A percentile compares a stretch with the other conserved stretches of the same genome.
Evolutionary conservation across 2,329 filamentous ascomycete species (phyloP).

Genomic region (Chlorencoelia australis): DNA sequence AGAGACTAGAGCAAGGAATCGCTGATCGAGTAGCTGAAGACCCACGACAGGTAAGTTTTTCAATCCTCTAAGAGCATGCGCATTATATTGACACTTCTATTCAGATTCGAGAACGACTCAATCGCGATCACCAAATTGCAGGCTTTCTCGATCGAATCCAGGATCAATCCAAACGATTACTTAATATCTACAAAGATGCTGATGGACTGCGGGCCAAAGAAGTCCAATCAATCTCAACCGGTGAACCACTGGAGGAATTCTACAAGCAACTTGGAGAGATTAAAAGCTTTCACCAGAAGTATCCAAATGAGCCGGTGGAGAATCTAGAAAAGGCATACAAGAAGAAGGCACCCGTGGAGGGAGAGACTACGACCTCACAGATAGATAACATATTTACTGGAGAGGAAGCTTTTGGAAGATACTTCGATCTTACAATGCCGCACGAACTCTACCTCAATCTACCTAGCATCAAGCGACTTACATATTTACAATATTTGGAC

Average conservation of each 20-base stretch:
- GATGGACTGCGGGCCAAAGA: conserved; percentile 65
- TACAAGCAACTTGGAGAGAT: conserved; percentile 74
- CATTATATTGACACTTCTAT: not conserved
- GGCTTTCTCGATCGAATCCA: conserved; percentile 83
- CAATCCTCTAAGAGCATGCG: not conserved
- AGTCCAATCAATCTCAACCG: conserved; percentile 71
- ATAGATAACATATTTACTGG: conserved; percentile 92
- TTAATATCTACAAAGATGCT: conserved; percentile 76
- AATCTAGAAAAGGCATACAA: conserved; percentile 92
- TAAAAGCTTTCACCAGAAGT: conserved; percentile 79
- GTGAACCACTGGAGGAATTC: conserved; percentile 84
- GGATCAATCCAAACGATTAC: conserved; percentile 68
- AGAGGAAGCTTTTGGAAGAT: conserved; percentile 87
- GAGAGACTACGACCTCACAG: conserved; percentile 52
- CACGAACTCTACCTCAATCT: conserved; percentile 90
- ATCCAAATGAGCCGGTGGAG: conserved; percentile 90
- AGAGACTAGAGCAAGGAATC: conserved; percentile 89
- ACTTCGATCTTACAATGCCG: conserved; percentile 73
- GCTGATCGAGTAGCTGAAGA: conserved; percentile 83
- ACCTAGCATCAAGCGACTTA: conserved; percentile 71
- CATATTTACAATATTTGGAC: conserved; percentile 89
- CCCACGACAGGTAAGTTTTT: conserved; percentile 62
- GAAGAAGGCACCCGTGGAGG: conserved; percentile 52
- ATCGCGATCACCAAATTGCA: conserved; percentile 84
- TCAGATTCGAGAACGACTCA: conserved; percentile 78